Percentiles rank a stretch among this genome's conserved stretches.
Evolutionary conservation across 441 rosid genomes (phyloP).

Genomic region (Gossypium lobatum): DNA sequence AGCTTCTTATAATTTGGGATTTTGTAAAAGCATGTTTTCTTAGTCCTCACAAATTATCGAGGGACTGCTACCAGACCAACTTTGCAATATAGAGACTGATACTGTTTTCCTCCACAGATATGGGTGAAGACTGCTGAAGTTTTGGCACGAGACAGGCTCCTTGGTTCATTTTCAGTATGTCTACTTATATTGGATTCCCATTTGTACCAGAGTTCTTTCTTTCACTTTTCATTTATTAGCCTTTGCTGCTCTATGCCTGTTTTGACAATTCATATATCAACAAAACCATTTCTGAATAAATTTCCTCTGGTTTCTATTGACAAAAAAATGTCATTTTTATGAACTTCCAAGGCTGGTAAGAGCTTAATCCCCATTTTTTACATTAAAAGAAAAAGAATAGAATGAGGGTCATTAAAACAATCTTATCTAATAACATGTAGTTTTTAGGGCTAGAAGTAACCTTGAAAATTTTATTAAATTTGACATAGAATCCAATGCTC

Average conservation of each 20-base stretch:
- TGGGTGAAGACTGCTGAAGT: conserved; percentile 95
- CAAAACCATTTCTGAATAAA: background rate
- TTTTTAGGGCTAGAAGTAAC: background rate
- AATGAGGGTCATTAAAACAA: too few species aligned
- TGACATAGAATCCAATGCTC: background rate
- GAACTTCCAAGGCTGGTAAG: background rate
- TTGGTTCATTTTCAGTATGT: conserved; percentile 76
- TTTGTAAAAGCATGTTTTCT: background rate
- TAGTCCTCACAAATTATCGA: background rate
- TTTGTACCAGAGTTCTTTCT: background rate
- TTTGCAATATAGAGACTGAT: background rate
- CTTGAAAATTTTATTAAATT: background rate
- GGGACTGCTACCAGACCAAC: too few species aligned
- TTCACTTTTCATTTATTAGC: background rate
- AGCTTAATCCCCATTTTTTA: background rate
- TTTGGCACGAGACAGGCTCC: conserved; percentile 87
- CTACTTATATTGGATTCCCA: background rate
- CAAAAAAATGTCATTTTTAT: background rate
- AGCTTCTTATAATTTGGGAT: background rate
- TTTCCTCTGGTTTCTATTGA: background rate
- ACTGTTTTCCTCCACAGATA: conserved; percentile 36
- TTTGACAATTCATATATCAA: background rate
- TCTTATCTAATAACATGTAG: background rate
- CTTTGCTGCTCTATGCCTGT: background rate
- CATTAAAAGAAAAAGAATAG: background rate